phyloP scores from a whole-genome alignment of 2,329 filamentous ascomycete genomes.

The Pseudodiploospora longispora region DNA sequence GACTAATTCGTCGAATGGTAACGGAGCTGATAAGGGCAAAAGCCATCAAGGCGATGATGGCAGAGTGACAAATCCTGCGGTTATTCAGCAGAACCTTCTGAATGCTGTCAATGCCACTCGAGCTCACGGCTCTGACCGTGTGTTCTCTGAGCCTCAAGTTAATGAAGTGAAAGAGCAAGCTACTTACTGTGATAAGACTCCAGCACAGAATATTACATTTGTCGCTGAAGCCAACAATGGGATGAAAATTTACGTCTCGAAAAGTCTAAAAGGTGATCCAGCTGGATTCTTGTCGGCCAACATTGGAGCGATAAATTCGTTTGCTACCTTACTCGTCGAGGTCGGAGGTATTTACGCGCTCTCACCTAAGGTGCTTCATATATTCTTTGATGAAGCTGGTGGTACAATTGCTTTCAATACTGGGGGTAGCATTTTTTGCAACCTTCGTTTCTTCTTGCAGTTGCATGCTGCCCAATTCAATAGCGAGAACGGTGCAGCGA shows the following conservation, averaged over 20 bases:
- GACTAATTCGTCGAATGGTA: conserved; percentile 6
- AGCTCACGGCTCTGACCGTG: conserved; percentile 60
- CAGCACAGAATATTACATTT: conserved; percentile 64
- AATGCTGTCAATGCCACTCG: conserved; percentile 74
- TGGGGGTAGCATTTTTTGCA: conserved; percentile 84
- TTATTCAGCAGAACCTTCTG: conserved; percentile 62
- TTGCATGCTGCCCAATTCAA: conserved; percentile 54
- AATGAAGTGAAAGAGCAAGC: conserved; percentile 72
- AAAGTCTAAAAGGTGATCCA: conserved; percentile 38
- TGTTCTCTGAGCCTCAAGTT: conserved; percentile 68
- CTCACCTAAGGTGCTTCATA: conserved; percentile 60
- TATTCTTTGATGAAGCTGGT: conserved; percentile 76
- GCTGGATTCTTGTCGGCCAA: conserved; percentile 52
- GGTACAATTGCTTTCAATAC: conserved; percentile 90
- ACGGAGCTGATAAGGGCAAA: background rate
- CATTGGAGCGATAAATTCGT: conserved; percentile 55
- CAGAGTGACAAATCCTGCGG: conserved; percentile 50
- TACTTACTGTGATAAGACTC: conserved; percentile 75
- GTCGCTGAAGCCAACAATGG: conserved; percentile 62
- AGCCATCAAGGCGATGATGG: conserved; percentile 32
- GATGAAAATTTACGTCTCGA: conserved; percentile 66
- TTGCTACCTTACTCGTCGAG: conserved; percentile 61
- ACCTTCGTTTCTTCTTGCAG: conserved; percentile 77
- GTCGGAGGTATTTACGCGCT: conserved; percentile 67
- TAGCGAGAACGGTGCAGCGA: conserved; percentile 34